Evolutionary conservation across 495 filamentous ascomycete species (phyloP).

Genomic region (Parathielavia hyrcaniae): DNA sequence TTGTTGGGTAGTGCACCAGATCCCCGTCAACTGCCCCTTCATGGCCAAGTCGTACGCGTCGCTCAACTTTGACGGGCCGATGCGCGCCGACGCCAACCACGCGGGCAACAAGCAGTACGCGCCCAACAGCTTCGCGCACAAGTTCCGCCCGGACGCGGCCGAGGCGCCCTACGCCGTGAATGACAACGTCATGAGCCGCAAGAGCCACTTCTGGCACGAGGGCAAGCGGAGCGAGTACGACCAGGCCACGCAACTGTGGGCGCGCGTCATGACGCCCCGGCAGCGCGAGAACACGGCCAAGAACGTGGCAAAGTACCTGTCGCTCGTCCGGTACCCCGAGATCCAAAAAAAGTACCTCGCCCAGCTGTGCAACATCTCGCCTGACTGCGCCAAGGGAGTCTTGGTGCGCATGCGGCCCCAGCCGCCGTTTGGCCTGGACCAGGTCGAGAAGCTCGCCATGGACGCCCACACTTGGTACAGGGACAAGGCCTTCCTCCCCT

Average conservation of each 20-base stretch:
- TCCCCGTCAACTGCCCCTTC: constrained; percentile 11
- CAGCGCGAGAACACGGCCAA: constrained; percentile 40
- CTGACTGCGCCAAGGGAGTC: constrained; percentile 43
- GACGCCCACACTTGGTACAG: constrained; percentile 16
- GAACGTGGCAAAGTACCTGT: constrained; percentile 45
- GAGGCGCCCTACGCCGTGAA: constrained; percentile 48
- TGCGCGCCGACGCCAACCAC: constrained; percentile 35
- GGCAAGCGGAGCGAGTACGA: constrained; percentile 49
- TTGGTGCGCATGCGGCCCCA: constrained; percentile 42
- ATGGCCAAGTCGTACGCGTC: constrained; percentile 21
- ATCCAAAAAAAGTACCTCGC: constrained; percentile 47
- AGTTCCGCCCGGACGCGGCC: constrained; percentile 50
- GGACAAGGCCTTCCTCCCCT: constrained; percentile 10
- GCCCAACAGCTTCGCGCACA: constrained; percentile 51
- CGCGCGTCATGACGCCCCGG: constrained; percentile 41
- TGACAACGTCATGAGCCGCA: constrained; percentile 47
- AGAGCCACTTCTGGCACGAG: constrained; percentile 52
- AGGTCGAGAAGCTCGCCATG: constrained; percentile 37
- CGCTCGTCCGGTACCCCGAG: constrained; percentile 30
- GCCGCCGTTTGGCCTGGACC: constrained; percentile 39
- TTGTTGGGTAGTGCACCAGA: no score
- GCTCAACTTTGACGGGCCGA: constrained; percentile 42
- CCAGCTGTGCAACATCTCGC: constrained; percentile 48
- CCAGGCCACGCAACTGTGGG: constrained; percentile 47
- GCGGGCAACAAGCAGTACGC: constrained; percentile 47